phyloP scores from a whole-genome alignment of 2,329 filamentous ascomycete genomes.

The Hyphodiscus sp. region DNA sequence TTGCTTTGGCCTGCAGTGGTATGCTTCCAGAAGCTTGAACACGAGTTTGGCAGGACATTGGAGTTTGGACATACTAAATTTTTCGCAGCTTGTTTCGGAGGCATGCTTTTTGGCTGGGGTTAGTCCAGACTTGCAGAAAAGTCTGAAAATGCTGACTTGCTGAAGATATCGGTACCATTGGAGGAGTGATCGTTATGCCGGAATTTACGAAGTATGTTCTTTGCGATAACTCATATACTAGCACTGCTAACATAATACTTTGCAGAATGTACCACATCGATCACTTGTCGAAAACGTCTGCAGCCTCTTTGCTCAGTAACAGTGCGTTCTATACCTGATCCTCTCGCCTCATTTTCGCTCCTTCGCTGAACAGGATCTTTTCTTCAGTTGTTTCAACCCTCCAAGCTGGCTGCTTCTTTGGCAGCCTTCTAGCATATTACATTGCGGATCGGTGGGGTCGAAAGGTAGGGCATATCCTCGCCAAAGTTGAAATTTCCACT shows the following conservation, averaged over 20 bases:
- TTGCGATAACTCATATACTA: neutral
- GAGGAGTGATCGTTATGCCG: constrained; percentile 63
- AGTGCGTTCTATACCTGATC: constrained; percentile 13
- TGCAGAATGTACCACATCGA: constrained; percentile 35
- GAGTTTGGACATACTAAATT: constrained; percentile 2
- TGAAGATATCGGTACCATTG: constrained; percentile 68
- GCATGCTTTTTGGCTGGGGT: constrained; percentile 53
- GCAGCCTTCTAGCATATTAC: constrained; percentile 45
- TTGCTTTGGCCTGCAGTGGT: constrained; percentile 38
- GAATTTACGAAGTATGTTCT: constrained; percentile 47
- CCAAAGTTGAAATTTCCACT: neutral
- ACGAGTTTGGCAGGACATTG: neutral
- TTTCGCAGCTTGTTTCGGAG: constrained; percentile 55
- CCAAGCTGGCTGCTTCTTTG: constrained; percentile 62
- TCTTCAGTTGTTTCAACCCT: constrained; percentile 56
- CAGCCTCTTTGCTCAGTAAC: constrained; percentile 51
- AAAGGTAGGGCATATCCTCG: constrained; percentile 10
- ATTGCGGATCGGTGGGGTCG: constrained; percentile 31
- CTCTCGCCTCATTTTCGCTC: neutral
- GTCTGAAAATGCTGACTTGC: neutral
- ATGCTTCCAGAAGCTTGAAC: neutral
- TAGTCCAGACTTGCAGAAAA: neutral
- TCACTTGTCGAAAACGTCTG: constrained; percentile 14
- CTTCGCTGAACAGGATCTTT: neutral
- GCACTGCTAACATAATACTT: neutral